These are phyloP conservation scores for Neurospora sp. DNA, from an alignment of 495 filamentous ascomycete genomes.

Conservation along the genomic window DNA sequence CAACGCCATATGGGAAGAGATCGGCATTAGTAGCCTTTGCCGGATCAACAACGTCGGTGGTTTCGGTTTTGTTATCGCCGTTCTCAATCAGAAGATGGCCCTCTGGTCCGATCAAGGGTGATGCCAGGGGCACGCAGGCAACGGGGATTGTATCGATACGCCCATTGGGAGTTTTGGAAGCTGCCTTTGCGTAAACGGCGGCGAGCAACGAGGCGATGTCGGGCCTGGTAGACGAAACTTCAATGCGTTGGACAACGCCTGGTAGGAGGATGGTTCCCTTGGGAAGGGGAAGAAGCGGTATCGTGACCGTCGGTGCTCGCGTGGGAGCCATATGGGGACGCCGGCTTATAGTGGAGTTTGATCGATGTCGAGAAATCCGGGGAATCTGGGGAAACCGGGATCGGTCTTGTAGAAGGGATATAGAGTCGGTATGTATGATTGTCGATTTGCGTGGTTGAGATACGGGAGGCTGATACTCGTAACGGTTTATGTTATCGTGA, in stretches of 20 bases:
- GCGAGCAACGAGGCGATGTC: constrained; percentile 78
- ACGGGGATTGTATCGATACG: constrained; percentile 57
- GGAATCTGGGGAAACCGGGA: background rate
- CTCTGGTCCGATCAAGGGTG: constrained; percentile 54
- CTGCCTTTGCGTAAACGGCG: constrained; percentile 57
- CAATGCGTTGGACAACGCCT: constrained; percentile 65
- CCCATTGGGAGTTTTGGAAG: constrained; percentile 51
- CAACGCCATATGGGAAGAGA: constrained; percentile 64
- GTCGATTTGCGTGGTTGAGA: background rate
- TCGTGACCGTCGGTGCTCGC: constrained; percentile 28
- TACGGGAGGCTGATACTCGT: background rate
- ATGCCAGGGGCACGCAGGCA: constrained; percentile 72
- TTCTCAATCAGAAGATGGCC: constrained; percentile 61
- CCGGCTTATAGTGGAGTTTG: background rate
- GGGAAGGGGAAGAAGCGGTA: constrained; percentile 69
- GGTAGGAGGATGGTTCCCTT: constrained; percentile 70
- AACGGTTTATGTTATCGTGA: background rate
- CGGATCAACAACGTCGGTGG: constrained; percentile 26
- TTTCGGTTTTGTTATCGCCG: constrained; percentile 29
- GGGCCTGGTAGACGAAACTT: constrained; percentile 59
- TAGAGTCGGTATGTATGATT: background rate
- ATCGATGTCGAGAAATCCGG: background rate
- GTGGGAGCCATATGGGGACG: constrained; percentile 10
- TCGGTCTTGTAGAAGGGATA: background rate
- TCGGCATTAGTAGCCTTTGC: constrained; percentile 55